Percentiles rank a stretch among this genome's conserved stretches.
Evolutionary conservation across 331 rosid genomes (phyloP).

Genomic region (Cydonia oblonga): DNA sequence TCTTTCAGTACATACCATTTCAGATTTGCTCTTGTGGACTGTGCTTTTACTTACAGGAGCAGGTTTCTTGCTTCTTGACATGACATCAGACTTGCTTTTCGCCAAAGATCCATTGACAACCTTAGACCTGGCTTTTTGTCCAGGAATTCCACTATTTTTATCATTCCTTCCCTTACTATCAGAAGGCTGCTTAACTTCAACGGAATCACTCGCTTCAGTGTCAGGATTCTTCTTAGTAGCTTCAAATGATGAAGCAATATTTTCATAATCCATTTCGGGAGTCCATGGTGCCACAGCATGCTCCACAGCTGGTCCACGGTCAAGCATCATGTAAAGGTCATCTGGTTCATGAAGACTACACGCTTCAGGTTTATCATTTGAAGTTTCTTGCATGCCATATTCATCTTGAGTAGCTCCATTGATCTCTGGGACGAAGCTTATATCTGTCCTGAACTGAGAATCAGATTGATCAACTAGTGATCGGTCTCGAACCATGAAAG

Average conservation of each 20-base stretch:
- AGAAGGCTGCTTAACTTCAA: constrained; percentile 23
- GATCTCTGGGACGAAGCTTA: constrained; percentile 53
- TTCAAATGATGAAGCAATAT: constrained; percentile 25
- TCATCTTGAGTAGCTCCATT: constrained; percentile 42
- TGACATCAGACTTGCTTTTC: constrained; percentile 41
- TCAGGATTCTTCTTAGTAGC: constrained; percentile 30
- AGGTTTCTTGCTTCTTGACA: constrained; percentile 45
- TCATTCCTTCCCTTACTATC: constrained; percentile 15
- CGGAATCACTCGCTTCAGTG: constrained; percentile 8
- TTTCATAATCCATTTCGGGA: constrained; percentile 74
- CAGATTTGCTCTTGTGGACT: constrained; percentile 43
- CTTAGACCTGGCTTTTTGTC: constrained; percentile 51
- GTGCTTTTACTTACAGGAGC: constrained; percentile 45
- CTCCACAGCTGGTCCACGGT: constrained; percentile 52
- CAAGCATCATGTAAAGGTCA: constrained; percentile 92
- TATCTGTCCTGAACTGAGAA: constrained; percentile 39
- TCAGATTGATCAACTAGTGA: constrained; percentile 38
- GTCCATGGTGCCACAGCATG: constrained; percentile 53
- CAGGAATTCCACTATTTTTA: constrained; percentile 30
- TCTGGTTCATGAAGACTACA: constrained; percentile 51
- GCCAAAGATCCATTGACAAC: constrained; percentile 42
- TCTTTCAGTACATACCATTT: constrained; percentile 40
- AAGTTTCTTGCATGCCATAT: constrained; percentile 27
- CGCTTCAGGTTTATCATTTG: constrained; percentile 31
- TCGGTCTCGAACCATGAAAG: constrained; percentile 76